A percentile compares a stretch with the other conserved stretches of the same genome.
These are phyloP conservation scores for Kwoniella shivajii DNA, from an alignment of 1,284 basidiomycete species.

Conservation along the genomic window DNA sequence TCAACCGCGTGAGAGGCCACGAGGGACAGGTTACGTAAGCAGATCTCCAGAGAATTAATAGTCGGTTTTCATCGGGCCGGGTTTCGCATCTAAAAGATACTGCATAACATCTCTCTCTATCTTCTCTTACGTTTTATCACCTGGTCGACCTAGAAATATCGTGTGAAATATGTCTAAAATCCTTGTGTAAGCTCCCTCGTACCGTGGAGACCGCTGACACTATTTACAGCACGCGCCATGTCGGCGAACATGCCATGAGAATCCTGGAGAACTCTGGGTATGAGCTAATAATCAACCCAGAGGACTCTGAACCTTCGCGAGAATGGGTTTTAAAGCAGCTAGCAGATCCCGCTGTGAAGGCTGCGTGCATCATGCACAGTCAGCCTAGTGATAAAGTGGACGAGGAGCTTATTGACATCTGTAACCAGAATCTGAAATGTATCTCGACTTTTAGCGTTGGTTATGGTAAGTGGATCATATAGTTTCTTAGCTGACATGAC, in stretches of 20 bases:
- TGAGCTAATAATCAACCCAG: slow-evolving; percentile 65
- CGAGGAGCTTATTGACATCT: slow-evolving; percentile 69
- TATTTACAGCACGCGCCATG: slow-evolving; percentile 53
- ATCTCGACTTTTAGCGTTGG: slow-evolving; percentile 87
- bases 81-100: too few relatives aligned
- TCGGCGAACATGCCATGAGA: slow-evolving; percentile 72
- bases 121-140: too few relatives aligned
- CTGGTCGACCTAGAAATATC: too few relatives aligned
- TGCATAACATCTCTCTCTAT: not conserved
- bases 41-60: too few relatives aligned
- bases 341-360: slow-evolving; percentile 64
- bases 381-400: slow-evolving; percentile 61
- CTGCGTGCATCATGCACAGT: slow-evolving; percentile 43
- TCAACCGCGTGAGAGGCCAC: too few relatives aligned
- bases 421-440: slow-evolving; percentile 63
- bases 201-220: not conserved
- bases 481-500: slow-evolving; percentile 2
- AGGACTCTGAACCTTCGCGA: slow-evolving; percentile 66
- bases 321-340: slow-evolving; percentile 79
- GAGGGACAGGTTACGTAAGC: too few relatives aligned
- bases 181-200: slow-evolving; percentile 25
- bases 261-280: slow-evolving; percentile 57
- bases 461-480: slow-evolving; percentile 62
- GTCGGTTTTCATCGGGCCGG: too few relatives aligned
- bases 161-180: slow-evolving; percentile 29